phyloP scores from a whole-genome alignment of 345 rosid genomes.

The Citrus reticulata region DNA sequence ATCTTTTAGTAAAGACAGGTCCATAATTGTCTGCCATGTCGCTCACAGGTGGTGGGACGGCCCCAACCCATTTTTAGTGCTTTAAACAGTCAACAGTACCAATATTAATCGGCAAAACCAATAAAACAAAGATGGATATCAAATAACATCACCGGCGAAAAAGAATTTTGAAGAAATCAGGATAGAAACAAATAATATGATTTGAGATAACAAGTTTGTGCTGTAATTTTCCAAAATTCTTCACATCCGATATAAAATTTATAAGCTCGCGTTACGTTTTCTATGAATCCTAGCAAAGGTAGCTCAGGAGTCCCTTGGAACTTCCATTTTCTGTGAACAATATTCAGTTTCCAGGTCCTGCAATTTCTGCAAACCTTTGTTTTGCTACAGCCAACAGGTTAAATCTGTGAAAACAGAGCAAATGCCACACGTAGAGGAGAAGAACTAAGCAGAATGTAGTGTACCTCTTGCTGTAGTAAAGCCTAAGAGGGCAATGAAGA shows the following conservation, averaged over 20 bases:
- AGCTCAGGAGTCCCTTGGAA: neutral
- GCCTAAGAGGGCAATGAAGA: neutral
- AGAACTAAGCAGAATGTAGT: neutral
- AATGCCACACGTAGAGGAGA: neutral
- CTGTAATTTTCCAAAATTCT: neutral
- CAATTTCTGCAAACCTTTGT: neutral
- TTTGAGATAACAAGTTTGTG: neutral
- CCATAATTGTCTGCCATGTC: slow-evolving; percentile 35
- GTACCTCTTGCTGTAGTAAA: too few relatives aligned
- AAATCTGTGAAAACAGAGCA: neutral
- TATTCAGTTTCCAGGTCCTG: neutral
- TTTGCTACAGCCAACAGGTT: neutral
- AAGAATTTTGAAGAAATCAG: neutral
- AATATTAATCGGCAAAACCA: too few relatives aligned
- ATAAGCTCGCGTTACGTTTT: neutral
- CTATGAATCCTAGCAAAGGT: neutral
- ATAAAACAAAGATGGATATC: neutral
- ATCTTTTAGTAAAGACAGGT: slow-evolving; percentile 23
- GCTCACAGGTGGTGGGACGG: neutral
- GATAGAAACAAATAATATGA: neutral
- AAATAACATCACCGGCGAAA: neutral
- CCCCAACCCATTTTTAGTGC: too few relatives aligned
- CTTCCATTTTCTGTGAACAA: neutral
- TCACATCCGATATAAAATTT: neutral
- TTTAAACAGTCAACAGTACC: too few relatives aligned